These are phyloP conservation scores for Aspergillus ochraceus DNA, from an alignment of 2,329 filamentous ascomycete species.

Conservation along the genomic window DNA sequence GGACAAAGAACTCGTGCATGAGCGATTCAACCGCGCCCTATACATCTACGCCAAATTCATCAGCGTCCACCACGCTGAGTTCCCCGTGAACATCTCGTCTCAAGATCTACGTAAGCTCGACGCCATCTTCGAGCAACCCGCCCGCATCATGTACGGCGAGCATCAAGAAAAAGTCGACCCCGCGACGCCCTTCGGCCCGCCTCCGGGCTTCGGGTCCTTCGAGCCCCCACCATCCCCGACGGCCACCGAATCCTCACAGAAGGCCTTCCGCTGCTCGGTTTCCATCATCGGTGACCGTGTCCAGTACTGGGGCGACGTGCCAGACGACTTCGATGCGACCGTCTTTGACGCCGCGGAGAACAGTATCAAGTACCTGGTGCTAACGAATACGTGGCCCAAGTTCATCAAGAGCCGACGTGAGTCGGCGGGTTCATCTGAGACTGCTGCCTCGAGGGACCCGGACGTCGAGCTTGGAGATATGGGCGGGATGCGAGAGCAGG, in stretches of 20 bases:
- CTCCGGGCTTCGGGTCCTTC: slow-evolving; percentile 12
- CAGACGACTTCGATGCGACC: slow-evolving; percentile 49
- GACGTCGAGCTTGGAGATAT: background rate
- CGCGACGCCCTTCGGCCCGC: slow-evolving; percentile 38
- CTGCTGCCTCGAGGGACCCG: background rate
- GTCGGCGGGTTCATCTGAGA: slow-evolving; percentile 2
- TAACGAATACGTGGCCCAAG: slow-evolving; percentile 66
- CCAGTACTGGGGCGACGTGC: slow-evolving; percentile 36
- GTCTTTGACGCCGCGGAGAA: slow-evolving; percentile 61
- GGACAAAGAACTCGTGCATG: slow-evolving; percentile 39
- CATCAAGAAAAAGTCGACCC: slow-evolving; percentile 41
- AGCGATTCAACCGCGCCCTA: slow-evolving; percentile 59
- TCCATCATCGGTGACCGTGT: slow-evolving; percentile 28
- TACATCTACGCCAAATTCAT: slow-evolving; percentile 64
- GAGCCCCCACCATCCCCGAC: slow-evolving; percentile 22
- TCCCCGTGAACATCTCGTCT: slow-evolving; percentile 66
- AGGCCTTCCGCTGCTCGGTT: slow-evolving; percentile 10
- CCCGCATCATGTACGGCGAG: slow-evolving; percentile 42
- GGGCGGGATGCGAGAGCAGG: background rate
- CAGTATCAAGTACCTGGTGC: slow-evolving; percentile 66
- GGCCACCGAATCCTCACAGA: slow-evolving; percentile 21
- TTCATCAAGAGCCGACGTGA: slow-evolving; percentile 28
- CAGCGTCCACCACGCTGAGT: slow-evolving; percentile 61
- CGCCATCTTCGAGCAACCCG: slow-evolving; percentile 56
- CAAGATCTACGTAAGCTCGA: slow-evolving; percentile 57